A percentile compares a stretch with the other conserved stretches of the same genome.
Evolutionary conservation across 1,284 basidiomycete species (phyloP).

Genomic region (Apiotrichum akiyoshidainum): DNA sequence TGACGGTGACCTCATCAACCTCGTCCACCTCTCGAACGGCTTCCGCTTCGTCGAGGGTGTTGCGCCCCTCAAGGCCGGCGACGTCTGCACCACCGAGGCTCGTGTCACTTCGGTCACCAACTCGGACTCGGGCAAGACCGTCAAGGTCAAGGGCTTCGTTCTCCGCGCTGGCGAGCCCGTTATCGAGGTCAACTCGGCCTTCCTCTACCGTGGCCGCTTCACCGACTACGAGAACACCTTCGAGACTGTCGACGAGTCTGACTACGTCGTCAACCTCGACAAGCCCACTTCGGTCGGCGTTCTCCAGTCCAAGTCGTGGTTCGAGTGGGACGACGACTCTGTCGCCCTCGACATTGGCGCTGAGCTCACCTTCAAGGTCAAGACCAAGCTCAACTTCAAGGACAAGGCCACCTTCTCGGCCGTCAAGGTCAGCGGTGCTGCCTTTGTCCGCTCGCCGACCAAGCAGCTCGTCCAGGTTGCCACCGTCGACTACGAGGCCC

Average conservation of each 20-base stretch:
- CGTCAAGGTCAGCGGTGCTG: constrained; percentile 77
- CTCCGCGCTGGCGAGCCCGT: constrained; percentile 70
- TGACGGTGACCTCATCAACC: constrained; percentile 88
- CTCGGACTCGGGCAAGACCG: constrained; percentile 85
- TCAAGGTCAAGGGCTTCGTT: constrained; percentile 86
- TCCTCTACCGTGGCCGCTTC: constrained; percentile 95
- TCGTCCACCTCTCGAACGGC: constrained; percentile 94
- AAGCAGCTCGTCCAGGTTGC: constrained; percentile 85
- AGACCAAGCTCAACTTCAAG: constrained; percentile 83
- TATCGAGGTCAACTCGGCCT: constrained; percentile 90
- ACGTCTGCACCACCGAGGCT: constrained; percentile 86
- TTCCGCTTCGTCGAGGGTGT: constrained; percentile 84
- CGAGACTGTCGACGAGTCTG: constrained; percentile 82
- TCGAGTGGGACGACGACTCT: constrained; percentile 85
- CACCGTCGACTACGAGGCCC: constrained; percentile 78
- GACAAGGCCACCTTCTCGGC: constrained; percentile 81
- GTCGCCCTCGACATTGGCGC: constrained; percentile 75
- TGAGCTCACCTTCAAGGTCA: constrained; percentile 81
- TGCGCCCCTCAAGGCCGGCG: constrained; percentile 73
- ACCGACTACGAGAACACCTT: constrained; percentile 93
- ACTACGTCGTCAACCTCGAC: constrained; percentile 74
- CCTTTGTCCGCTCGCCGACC: constrained; percentile 79
- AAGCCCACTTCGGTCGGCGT: constrained; percentile 83
- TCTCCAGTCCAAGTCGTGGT: constrained; percentile 95
- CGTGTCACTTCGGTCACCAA: constrained; percentile 86